These are phyloP conservation scores for Trametes cinnabarina DNA, from an alignment of 768 basidiomycete genomes.

Conservation along the genomic window DNA sequence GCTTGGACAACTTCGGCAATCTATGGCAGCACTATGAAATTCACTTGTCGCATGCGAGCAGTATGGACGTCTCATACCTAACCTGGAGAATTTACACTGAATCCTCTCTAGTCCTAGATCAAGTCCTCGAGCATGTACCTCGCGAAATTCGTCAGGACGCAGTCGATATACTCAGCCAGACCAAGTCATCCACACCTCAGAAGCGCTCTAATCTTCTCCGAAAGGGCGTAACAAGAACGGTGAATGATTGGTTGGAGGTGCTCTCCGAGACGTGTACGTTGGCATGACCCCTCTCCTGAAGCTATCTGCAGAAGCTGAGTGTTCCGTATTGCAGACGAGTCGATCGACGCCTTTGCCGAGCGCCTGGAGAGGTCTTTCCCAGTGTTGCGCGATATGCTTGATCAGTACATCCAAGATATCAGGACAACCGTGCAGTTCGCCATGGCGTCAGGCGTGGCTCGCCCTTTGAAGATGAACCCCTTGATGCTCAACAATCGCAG, in stretches of 20 bases:
- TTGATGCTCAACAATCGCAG: constrained; percentile 70
- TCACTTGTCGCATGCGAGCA: constrained; percentile 73
- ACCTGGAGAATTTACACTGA: not conserved
- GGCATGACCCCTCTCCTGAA: too few species aligned
- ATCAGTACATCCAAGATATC: constrained; percentile 57
- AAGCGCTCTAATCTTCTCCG: constrained; percentile 69
- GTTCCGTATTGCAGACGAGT: constrained; percentile 47
- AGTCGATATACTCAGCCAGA: constrained; percentile 61
- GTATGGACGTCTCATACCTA: constrained; percentile 38
- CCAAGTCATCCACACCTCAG: constrained; percentile 63
- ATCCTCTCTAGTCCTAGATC: constrained; percentile 55
- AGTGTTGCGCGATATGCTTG: constrained; percentile 45
- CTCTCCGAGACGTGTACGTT: constrained; percentile 46
- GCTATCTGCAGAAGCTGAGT: not conserved
- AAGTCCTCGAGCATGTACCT: constrained; percentile 61
- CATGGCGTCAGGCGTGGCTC: constrained; percentile 55
- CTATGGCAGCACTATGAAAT: constrained; percentile 68
- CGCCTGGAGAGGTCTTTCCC: constrained; percentile 63
- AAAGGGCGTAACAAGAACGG: constrained; percentile 63
- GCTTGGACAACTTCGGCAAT: constrained; percentile 70
- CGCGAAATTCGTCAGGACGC: constrained; percentile 53
- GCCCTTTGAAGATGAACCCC: constrained; percentile 67
- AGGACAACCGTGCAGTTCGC: constrained; percentile 61
- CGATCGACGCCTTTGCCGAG: constrained; percentile 54
- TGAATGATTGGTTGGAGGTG: constrained; percentile 72